Base-by-base conservation (phyloP, 495 filamentous ascomycete species). In the Aspergillus conjunctus region DNA sequence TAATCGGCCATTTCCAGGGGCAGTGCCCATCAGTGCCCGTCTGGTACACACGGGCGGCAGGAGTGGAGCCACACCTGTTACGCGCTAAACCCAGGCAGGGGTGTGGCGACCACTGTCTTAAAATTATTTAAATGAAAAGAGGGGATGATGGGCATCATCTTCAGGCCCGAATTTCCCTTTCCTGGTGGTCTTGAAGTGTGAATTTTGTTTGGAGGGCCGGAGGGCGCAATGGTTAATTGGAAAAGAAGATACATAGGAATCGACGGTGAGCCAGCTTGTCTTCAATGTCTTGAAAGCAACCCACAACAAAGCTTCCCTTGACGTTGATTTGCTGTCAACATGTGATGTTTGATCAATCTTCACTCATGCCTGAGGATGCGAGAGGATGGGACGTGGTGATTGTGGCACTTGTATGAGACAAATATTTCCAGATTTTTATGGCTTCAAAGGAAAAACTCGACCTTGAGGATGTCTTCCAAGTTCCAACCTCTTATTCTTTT, bases 1-100 rank as follows among this genome's bases (percentile, higher is more conserved):
- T 69, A 66, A 66, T 30, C 52, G 10, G 3, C 14, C 12, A 21
- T 4, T 18, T 21, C 52, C 52, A 55, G 52, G 52, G 52, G 34
- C 37, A 26, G 2, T 9, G 34, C 17, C 34, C 20, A 31, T 55
- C 37, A 21, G 20, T 44, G 14, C 37, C 52, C 34, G 22, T 44
- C 12, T 43, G 15, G 52, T 15, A 39, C 52, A 41, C 20, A 18
- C 51, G 51, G 15, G 51, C 8, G 32, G 32, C 34, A 18, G 44
- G n/a, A 34, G 31, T 20, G 50, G 50, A 53, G 51, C 51, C 18
- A 20, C n/a, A 18, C 18, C 51, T 55, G 52, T 34, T 22, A 44
- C 41, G 17, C 11, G 20, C 51, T 53, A 53, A 53, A 2, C 51
- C 52, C 11, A 26, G 10, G 10, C 52, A n/a, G 31, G 51, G 51